These are phyloP conservation scores for Phoenix roebelenii DNA, from an alignment of 176 grass and related monocot species.

Conservation along the genomic window DNA sequence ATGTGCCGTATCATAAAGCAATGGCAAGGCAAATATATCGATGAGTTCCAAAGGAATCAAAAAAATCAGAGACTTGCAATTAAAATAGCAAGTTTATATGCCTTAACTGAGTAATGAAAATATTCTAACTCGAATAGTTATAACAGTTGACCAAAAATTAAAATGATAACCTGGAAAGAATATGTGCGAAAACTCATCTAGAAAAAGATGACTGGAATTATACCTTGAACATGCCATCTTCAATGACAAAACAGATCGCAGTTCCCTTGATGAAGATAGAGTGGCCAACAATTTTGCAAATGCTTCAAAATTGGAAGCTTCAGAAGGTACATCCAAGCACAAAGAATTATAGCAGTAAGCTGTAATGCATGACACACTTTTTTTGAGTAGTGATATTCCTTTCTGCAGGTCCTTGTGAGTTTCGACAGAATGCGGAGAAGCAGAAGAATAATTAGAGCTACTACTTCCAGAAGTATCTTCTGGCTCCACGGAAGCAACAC, in stretches of 20 bases:
- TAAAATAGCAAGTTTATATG: too few species aligned
- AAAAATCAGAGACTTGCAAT: too few species aligned
- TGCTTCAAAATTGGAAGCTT: slow-evolving; percentile 89
- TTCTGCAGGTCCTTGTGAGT: slow-evolving; percentile 73
- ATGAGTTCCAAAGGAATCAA: too few species aligned
- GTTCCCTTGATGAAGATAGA: slow-evolving; percentile 69
- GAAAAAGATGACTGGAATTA: too few species aligned
- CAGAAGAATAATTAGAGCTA: slow-evolving; percentile 65
- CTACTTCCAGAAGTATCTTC: slow-evolving; percentile 49
- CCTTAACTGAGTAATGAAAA: too few species aligned
- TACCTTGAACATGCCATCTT: slow-evolving; percentile 60
- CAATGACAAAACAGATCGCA: slow-evolving; percentile 46
- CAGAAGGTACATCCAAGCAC: slow-evolving; percentile 70
- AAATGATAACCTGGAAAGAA: too few species aligned
- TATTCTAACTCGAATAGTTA: too few species aligned
- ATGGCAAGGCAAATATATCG: too few species aligned
- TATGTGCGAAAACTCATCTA: too few species aligned
- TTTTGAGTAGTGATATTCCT: slow-evolving; percentile 85
- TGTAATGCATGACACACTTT: slow-evolving; percentile 71
- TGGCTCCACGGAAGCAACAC: slow-evolving; percentile 63
- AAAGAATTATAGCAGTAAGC: slow-evolving; percentile 82
- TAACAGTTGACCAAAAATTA: too few species aligned
- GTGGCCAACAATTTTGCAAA: slow-evolving; percentile 66
- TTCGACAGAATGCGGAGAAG: slow-evolving; percentile 72
- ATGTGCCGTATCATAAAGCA: too few species aligned